Evolutionary conservation across 2,329 filamentous ascomycete species (phyloP), one percentile per base, ranked within the genome.

Genomic region (Emmonsiellopsis sp.): DNA sequence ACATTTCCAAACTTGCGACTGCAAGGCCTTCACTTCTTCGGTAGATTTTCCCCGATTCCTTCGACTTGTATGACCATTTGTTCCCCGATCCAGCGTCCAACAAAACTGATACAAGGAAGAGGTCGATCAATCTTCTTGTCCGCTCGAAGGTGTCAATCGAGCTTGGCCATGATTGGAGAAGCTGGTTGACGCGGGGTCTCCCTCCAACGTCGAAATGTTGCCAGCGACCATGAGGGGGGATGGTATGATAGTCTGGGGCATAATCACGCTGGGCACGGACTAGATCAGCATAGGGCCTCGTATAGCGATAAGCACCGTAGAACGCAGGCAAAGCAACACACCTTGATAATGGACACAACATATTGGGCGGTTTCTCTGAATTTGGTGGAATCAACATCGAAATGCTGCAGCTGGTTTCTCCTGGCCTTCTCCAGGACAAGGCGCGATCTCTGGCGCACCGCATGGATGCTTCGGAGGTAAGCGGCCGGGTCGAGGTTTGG

Each of bases 271-370:
- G 42, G 11, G 37, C 15, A 56, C 56, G 15, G 47, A 50, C 35
- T 46, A 42, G 13, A 43, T 52, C 32, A 50, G 50, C 57, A 44
- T 46, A 31, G 30, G 34, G 8, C 13, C 16, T 8, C 13, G 34
- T 7, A 7, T 16, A 30, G 9, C 20, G 16, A n/a, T 26, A 54
- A 41, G 11, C 20, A 34, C 31, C 15, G 7, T 38, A 10, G 30
- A 20, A 13, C 1, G 15, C 34, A 46, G 35, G 26, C 48, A 8
- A 46, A 31, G 26, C 48, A 8, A 38, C 35, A 60, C 74, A 91
- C 90, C 86, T 94, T 95, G 76, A 96, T 95, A 59, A 96, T 92
- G 41, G 87, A 85, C n/a, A 92, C 85, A 8, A 95, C 87, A 67
- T 95, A 95, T 44, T 80, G 80, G 11, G 91, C 89, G 1, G 92